phyloP scores from a whole-genome alignment of 768 basidiomycete species.

The Mycena olivaceomarginata region DNA sequence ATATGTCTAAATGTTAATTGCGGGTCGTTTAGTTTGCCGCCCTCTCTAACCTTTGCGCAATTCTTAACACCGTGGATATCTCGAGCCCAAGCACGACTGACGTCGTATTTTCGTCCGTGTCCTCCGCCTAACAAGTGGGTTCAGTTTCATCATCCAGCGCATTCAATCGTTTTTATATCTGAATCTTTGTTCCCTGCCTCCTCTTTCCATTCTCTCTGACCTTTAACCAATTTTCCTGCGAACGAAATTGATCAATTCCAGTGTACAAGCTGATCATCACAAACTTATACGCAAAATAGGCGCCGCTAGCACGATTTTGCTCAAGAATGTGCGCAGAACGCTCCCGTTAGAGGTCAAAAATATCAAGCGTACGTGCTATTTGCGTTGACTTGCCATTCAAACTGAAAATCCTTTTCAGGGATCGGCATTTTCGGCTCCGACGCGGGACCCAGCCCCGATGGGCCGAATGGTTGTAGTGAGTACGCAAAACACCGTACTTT shows the following conservation, averaged over 20 bases:
- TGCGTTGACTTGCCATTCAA: neutral
- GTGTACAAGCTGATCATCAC: slow-evolving; percentile 41
- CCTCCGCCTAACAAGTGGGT: no score
- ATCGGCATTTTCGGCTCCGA: slow-evolving; percentile 63
- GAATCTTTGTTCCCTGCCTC: no score
- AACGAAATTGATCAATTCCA: neutral
- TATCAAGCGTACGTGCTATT: slow-evolving; percentile 54
- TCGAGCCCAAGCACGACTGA: no score
- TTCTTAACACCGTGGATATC: no score
- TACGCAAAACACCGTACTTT: neutral
- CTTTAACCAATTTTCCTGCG: no score
- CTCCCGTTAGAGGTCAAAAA: slow-evolving; percentile 63
- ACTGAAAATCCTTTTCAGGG: slow-evolving; percentile 36
- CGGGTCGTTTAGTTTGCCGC: no score
- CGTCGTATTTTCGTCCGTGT: no score
- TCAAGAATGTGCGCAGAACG: slow-evolving; percentile 72
- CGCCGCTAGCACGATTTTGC: slow-evolving; percentile 76
- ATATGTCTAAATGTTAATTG: neutral
- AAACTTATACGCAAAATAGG: slow-evolving; percentile 77
- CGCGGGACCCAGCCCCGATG: slow-evolving; percentile 57
- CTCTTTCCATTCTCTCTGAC: no score
- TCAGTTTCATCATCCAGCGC: no score
- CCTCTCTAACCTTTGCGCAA: no score
- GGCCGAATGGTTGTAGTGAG: slow-evolving; percentile 52
- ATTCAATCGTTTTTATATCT: no score